Percentiles rank a stretch among this genome's conserved stretches.
phyloP scores from a whole-genome alignment of 345 rosid species.

The Clarkia xantiana region DNA sequence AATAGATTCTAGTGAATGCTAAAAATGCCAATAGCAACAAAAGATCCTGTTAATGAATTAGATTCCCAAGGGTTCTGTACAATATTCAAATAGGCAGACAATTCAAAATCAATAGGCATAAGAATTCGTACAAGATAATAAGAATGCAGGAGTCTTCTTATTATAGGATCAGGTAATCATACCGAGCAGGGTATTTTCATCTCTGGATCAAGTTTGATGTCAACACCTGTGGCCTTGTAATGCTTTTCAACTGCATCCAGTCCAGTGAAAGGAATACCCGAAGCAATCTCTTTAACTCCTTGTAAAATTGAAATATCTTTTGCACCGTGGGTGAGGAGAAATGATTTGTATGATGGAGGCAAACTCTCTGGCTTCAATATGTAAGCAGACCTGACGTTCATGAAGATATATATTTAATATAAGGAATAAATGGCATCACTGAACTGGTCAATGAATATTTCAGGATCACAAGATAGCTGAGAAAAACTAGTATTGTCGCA shows the following conservation, averaged over 20 bases:
- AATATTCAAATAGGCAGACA: background rate
- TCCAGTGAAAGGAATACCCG: constrained; percentile 48
- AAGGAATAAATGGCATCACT: too few relatives aligned
- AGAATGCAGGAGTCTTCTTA: background rate
- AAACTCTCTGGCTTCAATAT: constrained; percentile 78
- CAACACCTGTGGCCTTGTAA: constrained; percentile 58
- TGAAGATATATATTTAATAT: too few relatives aligned
- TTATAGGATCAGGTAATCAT: constrained; percentile 18
- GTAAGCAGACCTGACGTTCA: constrained; percentile 65
- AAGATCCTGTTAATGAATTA: too few relatives aligned
- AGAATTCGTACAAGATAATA: background rate
- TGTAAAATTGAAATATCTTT: constrained; percentile 54
- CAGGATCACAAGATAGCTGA: too few relatives aligned
- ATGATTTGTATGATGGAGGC: constrained; percentile 83
- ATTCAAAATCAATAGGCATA: background rate
- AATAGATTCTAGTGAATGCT: too few relatives aligned
- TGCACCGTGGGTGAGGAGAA: constrained; percentile 82
- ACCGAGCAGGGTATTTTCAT: constrained; percentile 86
- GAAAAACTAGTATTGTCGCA: too few relatives aligned
- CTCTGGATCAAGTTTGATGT: constrained; percentile 58
- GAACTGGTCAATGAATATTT: too few relatives aligned
- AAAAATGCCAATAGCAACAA: too few relatives aligned
- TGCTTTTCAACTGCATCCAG: constrained; percentile 50
- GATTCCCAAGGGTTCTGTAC: too few relatives aligned
- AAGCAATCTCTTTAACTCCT: constrained; percentile 66